These are phyloP conservation scores for Neurospora intermedia DNA, from an alignment of 495 filamentous ascomycete genomes.

Conservation along the genomic window DNA sequence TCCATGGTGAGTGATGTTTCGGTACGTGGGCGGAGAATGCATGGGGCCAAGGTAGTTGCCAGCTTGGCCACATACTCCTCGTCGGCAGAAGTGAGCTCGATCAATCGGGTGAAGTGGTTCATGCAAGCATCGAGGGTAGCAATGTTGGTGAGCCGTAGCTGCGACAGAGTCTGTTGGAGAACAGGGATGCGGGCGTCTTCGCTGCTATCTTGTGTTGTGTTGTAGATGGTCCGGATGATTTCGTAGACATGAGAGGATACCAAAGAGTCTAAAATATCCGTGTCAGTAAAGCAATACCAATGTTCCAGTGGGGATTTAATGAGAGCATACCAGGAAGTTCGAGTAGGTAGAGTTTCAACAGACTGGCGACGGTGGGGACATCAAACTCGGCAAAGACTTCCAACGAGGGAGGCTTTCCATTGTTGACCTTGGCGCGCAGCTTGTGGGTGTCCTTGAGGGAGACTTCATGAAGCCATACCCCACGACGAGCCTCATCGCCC, in stretches of 20 bases:
- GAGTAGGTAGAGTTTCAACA: slow-evolving; percentile 89
- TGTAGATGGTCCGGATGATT: slow-evolving; percentile 96
- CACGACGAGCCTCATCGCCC: slow-evolving; percentile 85
- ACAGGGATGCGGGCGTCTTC: slow-evolving; percentile 72
- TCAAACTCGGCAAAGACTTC: slow-evolving; percentile 79
- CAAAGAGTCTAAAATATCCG: slow-evolving; percentile 58
- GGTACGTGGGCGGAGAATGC: slow-evolving; percentile 73
- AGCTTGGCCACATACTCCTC: slow-evolving; percentile 73
- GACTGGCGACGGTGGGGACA: slow-evolving; percentile 84
- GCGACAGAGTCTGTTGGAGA: slow-evolving; percentile 88
- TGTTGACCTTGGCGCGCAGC: slow-evolving; percentile 72
- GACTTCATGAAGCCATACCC: slow-evolving; percentile 90
- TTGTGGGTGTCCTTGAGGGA: slow-evolving; percentile 78
- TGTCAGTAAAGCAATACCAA: slow-evolving; percentile 10
- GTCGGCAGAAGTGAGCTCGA: slow-evolving; percentile 93
- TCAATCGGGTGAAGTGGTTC: slow-evolving; percentile 94
- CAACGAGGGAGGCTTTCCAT: slow-evolving; percentile 67
- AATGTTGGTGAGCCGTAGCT: slow-evolving; percentile 93
- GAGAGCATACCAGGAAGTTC: slow-evolving; percentile 73
- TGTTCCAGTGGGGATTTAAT: background rate
- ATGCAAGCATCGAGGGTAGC: slow-evolving; percentile 95
- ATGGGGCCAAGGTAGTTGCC: slow-evolving; percentile 70
- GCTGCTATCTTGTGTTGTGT: slow-evolving; percentile 58
- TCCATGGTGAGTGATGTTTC: slow-evolving; percentile 90
- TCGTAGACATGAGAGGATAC: slow-evolving; percentile 98